Evolutionary conservation across 2,329 filamentous ascomycete genomes (phyloP).

Genomic region (Monilinia vaccinii-corymbosi): DNA sequence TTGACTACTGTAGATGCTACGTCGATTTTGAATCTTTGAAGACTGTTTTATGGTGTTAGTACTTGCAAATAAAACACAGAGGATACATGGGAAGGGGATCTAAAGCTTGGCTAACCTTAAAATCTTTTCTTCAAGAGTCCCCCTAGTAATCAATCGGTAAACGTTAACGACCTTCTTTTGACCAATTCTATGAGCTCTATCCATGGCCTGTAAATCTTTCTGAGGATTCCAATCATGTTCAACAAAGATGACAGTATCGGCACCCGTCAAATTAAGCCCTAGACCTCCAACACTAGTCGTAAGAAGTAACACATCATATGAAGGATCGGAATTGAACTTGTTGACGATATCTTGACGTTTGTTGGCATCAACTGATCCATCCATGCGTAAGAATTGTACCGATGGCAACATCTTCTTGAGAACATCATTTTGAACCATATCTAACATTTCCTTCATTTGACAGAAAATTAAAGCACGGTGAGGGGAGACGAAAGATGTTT

Average conservation of each 20-base stretch:
- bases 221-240: conserved; percentile 99
- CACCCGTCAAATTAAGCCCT: conserved; percentile 89
- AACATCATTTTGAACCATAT: conserved; percentile 95
- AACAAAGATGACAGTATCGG: conserved; percentile 98
- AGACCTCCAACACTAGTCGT: conserved; percentile 94
- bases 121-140: conserved; percentile 97
- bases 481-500: conserved; percentile 78
- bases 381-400: conserved; percentile 88
- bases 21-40: conserved; percentile 99
- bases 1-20: conserved; percentile 97
- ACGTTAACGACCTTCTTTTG: conserved; percentile 99
- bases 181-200: conserved; percentile 92
- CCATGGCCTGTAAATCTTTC: conserved; percentile 98
- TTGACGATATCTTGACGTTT: conserved; percentile 97
- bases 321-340: conserved; percentile 95
- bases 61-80: neutral
- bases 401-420: conserved; percentile 83
- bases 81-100: neutral
- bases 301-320: conserved; percentile 85
- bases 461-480: conserved; percentile 96
- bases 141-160: conserved; percentile 90
- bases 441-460: conserved; percentile 99
- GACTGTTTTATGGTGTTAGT: conserved; percentile 38
- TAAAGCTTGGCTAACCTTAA: conserved; percentile 49
- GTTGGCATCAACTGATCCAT: conserved; percentile 85